These are phyloP conservation scores for Phytophthora citricola DNA, from an alignment of 352 stramenopile species.

Conservation along the genomic window DNA sequence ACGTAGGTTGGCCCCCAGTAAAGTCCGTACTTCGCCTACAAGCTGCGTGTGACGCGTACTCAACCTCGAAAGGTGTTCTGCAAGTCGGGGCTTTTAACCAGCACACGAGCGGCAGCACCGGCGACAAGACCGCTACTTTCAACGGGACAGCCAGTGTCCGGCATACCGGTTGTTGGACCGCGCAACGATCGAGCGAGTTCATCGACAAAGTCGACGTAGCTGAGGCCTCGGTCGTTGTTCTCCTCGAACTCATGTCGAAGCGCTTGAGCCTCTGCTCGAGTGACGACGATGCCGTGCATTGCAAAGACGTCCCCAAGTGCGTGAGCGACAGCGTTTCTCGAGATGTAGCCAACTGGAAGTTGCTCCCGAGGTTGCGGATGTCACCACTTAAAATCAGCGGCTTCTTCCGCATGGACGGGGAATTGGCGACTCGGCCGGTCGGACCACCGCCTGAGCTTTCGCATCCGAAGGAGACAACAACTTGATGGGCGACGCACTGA, in stretches of 20 bases:
- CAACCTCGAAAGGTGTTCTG: conserved; percentile 56
- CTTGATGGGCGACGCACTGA: conserved; percentile 60
- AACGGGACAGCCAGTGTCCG: conserved; percentile 15
- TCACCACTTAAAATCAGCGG: conserved; percentile 69
- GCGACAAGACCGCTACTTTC: conserved; percentile 44
- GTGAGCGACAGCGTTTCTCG: conserved; percentile 44
- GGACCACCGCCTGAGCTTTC: conserved; percentile 30
- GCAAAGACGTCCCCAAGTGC: conserved; percentile 60
- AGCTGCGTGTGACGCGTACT: conserved; percentile 53
- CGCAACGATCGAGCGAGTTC: conserved; percentile 61
- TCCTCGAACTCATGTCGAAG: conserved; percentile 80
- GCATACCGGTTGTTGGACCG: conserved; percentile 25
- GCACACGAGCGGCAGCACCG: conserved; percentile 39
- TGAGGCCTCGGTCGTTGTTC: conserved; percentile 69
- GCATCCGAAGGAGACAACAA: conserved; percentile 12
- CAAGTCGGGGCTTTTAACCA: conserved; percentile 68
- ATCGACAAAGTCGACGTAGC: conserved; percentile 70
- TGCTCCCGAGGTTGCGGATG: conserved; percentile 76
- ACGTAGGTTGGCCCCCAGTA: conserved; percentile 53
- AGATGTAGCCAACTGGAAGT: conserved; percentile 67
- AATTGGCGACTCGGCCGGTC: conserved; percentile 40
- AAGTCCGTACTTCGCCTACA: conserved; percentile 50
- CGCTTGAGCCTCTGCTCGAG: conserved; percentile 61
- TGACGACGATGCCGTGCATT: conserved; percentile 53
- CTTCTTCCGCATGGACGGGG: conserved; percentile 55